Conservation (phyloP, 257 asterid genomes). For the Jacaranda copaia region DNA sequence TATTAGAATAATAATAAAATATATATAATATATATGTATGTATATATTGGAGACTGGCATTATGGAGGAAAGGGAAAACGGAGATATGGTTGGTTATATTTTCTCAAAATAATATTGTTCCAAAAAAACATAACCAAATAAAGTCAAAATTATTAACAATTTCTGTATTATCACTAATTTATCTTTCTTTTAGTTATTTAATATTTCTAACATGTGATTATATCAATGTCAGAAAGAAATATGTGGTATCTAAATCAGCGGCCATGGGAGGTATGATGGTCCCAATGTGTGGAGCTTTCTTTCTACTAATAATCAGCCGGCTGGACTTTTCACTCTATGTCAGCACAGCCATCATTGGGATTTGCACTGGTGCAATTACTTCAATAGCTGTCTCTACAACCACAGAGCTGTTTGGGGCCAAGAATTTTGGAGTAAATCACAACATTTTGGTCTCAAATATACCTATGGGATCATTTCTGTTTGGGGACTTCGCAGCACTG, state of each 20-base stretch:
- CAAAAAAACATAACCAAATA: no score
- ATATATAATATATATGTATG: no score
- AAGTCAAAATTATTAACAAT: no score
- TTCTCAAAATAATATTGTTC: no score
- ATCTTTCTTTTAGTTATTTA: neutral
- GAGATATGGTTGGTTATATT: no score
- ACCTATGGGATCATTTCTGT: slow-evolving; percentile 71
- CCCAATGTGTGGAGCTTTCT: slow-evolving; percentile 75
- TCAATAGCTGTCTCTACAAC: slow-evolving; percentile 66
- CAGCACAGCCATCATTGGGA: slow-evolving; percentile 65
- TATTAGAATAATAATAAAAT: no score
- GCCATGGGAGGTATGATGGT: slow-evolving; percentile 57
- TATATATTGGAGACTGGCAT: no score
- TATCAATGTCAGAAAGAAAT: slow-evolving; percentile 39
- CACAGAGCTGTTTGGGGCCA: slow-evolving; percentile 65
- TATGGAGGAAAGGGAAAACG: no score
- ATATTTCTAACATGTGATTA: neutral
- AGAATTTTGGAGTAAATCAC: slow-evolving; percentile 71
- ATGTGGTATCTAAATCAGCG: slow-evolving; percentile 50
- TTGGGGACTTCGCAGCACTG: slow-evolving; percentile 71
- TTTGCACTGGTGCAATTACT: slow-evolving; percentile 74
- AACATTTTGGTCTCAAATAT: slow-evolving; percentile 71
- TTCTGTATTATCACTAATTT: no score
- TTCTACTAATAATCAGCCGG: slow-evolving; percentile 45
- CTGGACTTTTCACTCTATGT: slow-evolving; percentile 43